phyloP scores from a whole-genome alignment of 2,329 filamentous ascomycete genomes.

The Phialophora chinensis region DNA sequence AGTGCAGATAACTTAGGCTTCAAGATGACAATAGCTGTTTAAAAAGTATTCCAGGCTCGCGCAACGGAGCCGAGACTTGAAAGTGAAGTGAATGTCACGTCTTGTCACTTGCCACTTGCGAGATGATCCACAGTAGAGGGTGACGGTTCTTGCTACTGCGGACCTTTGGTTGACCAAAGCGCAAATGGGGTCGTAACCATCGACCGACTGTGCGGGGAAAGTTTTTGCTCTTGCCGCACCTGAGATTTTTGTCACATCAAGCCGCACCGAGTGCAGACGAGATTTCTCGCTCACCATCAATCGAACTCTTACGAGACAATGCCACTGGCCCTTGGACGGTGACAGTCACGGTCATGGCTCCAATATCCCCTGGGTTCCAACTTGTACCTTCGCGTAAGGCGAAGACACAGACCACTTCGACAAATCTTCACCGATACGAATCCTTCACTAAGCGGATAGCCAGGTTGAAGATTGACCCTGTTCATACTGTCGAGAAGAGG shows the following conservation, averaged over 20 bases:
- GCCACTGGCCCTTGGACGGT: neutral
- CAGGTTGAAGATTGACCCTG: constrained; percentile 90
- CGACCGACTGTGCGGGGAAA: constrained; percentile 4
- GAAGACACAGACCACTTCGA: constrained; percentile 70
- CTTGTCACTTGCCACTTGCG: neutral
- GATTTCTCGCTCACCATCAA: neutral
- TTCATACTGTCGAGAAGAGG: constrained; percentile 77
- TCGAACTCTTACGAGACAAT: neutral
- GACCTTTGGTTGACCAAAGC: neutral
- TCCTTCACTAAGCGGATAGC: constrained; percentile 88
- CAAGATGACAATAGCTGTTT: neutral
- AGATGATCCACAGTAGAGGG: neutral
- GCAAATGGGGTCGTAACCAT: neutral
- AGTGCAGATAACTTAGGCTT: neutral
- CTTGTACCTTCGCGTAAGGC: constrained; percentile 69
- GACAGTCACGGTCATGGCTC: constrained; percentile 45
- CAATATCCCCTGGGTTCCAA: constrained; percentile 69
- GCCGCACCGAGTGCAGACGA: neutral
- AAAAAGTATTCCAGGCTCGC: neutral
- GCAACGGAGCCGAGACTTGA: neutral
- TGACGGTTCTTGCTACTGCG: neutral
- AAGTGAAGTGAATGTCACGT: neutral
- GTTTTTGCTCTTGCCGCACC: neutral
- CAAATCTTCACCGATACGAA: constrained; percentile 87
- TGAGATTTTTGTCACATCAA: constrained; percentile 3